Evolutionary conservation across 495 filamentous ascomycete genomes (phyloP).

Genomic region (Rhizodiscina lignyota): DNA sequence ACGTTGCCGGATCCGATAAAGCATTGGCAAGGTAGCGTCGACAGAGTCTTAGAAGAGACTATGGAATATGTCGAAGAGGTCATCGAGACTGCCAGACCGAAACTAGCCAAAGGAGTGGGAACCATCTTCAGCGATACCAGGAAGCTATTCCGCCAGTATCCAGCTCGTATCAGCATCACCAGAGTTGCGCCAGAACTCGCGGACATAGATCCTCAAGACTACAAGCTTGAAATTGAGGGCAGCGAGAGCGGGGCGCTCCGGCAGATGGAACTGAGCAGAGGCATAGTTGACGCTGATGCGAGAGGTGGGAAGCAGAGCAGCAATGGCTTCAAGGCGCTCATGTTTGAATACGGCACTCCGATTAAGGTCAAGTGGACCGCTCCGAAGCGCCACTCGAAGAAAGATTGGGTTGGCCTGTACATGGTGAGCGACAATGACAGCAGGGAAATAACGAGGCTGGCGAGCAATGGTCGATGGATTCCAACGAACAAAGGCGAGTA

Average conservation of each 20-base stretch:
- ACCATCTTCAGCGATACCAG: constrained; percentile 79
- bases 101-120: constrained; percentile 70
- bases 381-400: constrained; percentile 76
- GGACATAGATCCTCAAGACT: constrained; percentile 58
- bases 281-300: no score
- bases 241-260: constrained; percentile 18
- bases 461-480: constrained; percentile 82
- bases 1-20: constrained; percentile 68
- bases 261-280: no score
- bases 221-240: constrained; percentile 49
- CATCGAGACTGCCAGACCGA: constrained; percentile 72
- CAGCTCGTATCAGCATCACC: constrained; percentile 72
- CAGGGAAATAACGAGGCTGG: constrained; percentile 63
- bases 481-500: constrained; percentile 61
- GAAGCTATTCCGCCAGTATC: constrained; percentile 76
- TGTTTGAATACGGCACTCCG: constrained; percentile 79
- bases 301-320: constrained; percentile 33
- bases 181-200: constrained; percentile 66
- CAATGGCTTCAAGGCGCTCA: constrained; percentile 47
- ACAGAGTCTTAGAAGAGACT: constrained; percentile 71
- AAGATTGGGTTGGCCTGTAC: constrained; percentile 93
- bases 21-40: constrained; percentile 66
- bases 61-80: constrained; percentile 82
- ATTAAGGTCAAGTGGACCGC: constrained; percentile 88
- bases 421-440: constrained; percentile 84